These are phyloP conservation scores for Paraglomus brasilianum DNA, from an alignment of 192 early-diverging fungal genomes.

Conservation along the genomic window DNA sequence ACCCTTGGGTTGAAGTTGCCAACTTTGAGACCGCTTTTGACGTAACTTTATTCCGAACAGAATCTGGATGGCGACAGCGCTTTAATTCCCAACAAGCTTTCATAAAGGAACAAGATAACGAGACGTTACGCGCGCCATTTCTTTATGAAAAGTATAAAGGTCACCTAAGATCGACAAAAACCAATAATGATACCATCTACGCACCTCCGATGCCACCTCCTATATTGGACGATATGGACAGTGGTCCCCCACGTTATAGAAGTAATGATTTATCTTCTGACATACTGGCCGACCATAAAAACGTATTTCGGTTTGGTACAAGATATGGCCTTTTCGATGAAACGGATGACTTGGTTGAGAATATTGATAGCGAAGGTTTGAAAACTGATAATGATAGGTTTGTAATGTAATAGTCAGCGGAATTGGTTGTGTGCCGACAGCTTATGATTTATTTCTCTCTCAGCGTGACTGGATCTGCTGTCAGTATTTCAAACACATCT, in stretches of 20 bases:
- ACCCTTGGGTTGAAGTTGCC: slow-evolving; percentile 68
- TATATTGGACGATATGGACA: slow-evolving; percentile 29
- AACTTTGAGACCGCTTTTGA: slow-evolving; percentile 55
- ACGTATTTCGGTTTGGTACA: not conserved
- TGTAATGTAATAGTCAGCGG: slow-evolving; percentile 1
- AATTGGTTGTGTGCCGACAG: not conserved
- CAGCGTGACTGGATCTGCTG: slow-evolving; percentile 6
- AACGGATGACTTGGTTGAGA: slow-evolving; percentile 31
- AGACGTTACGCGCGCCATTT: slow-evolving; percentile 58
- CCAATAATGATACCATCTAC: slow-evolving; percentile 52
- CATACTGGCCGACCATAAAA: slow-evolving; percentile 10
- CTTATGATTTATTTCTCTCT: not conserved
- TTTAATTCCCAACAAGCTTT: slow-evolving; percentile 58
- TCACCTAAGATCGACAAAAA: slow-evolving; percentile 32
- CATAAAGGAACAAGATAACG: slow-evolving; percentile 60
- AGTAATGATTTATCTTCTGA: slow-evolving; percentile 36
- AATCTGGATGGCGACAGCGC: slow-evolving; percentile 49
- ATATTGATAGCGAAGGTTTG: slow-evolving; percentile 25
- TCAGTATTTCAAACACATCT: slow-evolving; percentile 25
- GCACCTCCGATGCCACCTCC: slow-evolving; percentile 49
- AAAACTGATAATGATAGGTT: slow-evolving; percentile 35
- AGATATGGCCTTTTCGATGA: slow-evolving; percentile 33
- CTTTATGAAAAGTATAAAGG: slow-evolving; percentile 40
- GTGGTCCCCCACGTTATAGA: slow-evolving; percentile 30
- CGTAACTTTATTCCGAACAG: slow-evolving; percentile 54